Conservation (phyloP, 148 eudicot species). For the Silene conica region DNA sequence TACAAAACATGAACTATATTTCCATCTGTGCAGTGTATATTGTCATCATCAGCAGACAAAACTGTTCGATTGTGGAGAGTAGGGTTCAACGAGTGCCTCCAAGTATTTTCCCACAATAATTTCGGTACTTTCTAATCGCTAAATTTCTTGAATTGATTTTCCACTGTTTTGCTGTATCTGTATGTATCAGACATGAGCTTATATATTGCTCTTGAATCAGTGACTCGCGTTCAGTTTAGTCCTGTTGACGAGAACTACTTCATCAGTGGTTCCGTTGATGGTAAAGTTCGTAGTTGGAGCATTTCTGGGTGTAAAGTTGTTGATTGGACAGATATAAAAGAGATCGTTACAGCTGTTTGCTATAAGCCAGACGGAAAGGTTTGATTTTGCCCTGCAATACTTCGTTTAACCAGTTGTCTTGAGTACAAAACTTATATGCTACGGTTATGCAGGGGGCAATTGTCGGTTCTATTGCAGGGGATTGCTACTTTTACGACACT, state of each 20-base stretch:
- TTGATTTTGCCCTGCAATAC: no score
- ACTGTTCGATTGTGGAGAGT: slow-evolving; percentile 83
- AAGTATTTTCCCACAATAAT: slow-evolving; percentile 64
- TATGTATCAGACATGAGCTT: slow-evolving; percentile 11
- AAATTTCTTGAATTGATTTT: neutral
- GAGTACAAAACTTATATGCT: slow-evolving; percentile 5
- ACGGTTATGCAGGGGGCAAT: slow-evolving; percentile 50
- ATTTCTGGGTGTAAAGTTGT: slow-evolving; percentile 54
- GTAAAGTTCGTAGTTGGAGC: slow-evolving; percentile 89
- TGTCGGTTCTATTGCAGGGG: slow-evolving; percentile 50
- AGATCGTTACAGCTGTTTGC: slow-evolving; percentile 77
- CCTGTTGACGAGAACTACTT: slow-evolving; percentile 68
- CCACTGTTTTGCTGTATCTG: neutral
- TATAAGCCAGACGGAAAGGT: slow-evolving; percentile 89
- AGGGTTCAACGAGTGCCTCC: slow-evolving; percentile 56
- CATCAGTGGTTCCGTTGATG: slow-evolving; percentile 92
- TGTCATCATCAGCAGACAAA: slow-evolving; percentile 78
- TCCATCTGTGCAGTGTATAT: slow-evolving; percentile 48
- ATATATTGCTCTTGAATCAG: slow-evolving; percentile 38
- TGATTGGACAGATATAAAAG: slow-evolving; percentile 77
- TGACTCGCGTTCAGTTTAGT: slow-evolving; percentile 82
- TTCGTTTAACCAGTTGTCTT: no score
- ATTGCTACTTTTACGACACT: slow-evolving; percentile 42
- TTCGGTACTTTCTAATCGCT: slow-evolving; percentile 45
- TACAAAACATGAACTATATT: no score